These are phyloP conservation scores for Verticillium isaacii DNA, from an alignment of 2,329 filamentous ascomycete species.

Conservation along the genomic window DNA sequence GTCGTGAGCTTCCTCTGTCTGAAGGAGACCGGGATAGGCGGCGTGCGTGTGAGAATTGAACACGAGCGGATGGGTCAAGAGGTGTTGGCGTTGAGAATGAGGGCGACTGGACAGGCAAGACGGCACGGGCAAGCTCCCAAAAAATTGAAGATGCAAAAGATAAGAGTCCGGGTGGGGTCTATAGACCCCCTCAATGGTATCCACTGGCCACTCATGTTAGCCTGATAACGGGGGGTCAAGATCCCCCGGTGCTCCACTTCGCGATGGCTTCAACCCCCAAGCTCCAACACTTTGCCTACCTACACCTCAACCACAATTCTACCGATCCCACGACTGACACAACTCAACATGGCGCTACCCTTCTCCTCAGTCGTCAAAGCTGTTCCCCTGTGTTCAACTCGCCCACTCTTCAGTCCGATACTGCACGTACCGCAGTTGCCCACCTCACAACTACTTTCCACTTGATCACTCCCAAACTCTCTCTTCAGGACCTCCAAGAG, in stretches of 20 bases:
- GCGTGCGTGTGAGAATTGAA: background rate
- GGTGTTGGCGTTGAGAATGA: background rate
- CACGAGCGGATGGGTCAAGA: background rate
- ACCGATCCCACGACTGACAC: conserved; percentile 48
- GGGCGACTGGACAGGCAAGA: background rate
- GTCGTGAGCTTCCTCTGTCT: background rate
- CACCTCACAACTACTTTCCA: conserved; percentile 47
- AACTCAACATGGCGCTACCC: conserved; percentile 39
- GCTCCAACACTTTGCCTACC: background rate
- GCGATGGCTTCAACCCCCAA: background rate
- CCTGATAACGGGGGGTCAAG: background rate
- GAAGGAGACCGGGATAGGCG: background rate
- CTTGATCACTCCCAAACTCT: conserved; percentile 31
- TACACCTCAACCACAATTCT: conserved; percentile 43
- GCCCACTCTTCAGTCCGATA: conserved; percentile 34
- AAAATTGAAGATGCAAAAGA: background rate
- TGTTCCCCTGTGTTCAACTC: conserved; percentile 44
- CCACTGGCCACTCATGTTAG: background rate
- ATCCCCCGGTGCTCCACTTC: background rate
- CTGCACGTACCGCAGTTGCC: conserved; percentile 52
- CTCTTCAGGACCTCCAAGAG: conserved; percentile 42
- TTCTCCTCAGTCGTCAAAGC: conserved; percentile 41
- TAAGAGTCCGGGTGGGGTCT: background rate
- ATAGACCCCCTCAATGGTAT: background rate
- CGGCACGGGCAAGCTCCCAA: background rate